Conservation (phyloP, 179 eudicot genomes). For the Spergularia azorica region DNA sequence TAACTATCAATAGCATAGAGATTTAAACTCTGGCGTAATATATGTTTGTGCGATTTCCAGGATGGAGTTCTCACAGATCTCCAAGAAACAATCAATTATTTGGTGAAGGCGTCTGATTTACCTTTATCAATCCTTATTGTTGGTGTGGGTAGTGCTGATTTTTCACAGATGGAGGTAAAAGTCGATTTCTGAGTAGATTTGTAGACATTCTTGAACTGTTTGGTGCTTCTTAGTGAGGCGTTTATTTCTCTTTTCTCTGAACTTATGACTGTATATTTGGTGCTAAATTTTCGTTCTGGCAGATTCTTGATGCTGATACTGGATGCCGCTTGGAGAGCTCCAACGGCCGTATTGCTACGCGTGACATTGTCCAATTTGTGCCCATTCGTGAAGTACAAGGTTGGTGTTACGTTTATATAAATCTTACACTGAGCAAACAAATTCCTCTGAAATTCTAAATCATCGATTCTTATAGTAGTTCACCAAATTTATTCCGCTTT, state of each 20-base stretch:
- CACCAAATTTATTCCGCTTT: background rate
- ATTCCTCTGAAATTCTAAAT: background rate
- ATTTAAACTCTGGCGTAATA: background rate
- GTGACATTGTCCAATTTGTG: slow-evolving; percentile 96
- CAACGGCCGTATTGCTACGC: slow-evolving; percentile 73
- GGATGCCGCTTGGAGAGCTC: slow-evolving; percentile 70
- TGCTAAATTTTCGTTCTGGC: slow-evolving; percentile 11
- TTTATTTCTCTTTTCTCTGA: background rate
- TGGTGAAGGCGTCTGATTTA: slow-evolving; percentile 84
- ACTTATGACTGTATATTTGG: background rate
- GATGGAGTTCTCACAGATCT: slow-evolving; percentile 90
- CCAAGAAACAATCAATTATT: slow-evolving; percentile 73
- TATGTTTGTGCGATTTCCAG: slow-evolving; percentile 31
- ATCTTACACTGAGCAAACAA: background rate
- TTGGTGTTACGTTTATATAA: slow-evolving; percentile 25
- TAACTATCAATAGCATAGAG: background rate
- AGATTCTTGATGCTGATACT: slow-evolving; percentile 93
- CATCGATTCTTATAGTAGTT: background rate
- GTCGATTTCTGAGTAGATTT: background rate
- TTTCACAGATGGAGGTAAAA: slow-evolving; percentile 82
- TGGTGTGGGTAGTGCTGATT: slow-evolving; percentile 91
- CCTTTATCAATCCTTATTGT: slow-evolving; percentile 87
- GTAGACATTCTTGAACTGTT: background rate
- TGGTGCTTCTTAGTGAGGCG: background rate
- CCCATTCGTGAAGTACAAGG: slow-evolving; percentile 83